A percentile compares a stretch with the other conserved stretches of the same genome.
These are phyloP conservation scores for Agrocybe praecox DNA, from an alignment of 768 basidiomycete genomes.

Conservation along the genomic window DNA sequence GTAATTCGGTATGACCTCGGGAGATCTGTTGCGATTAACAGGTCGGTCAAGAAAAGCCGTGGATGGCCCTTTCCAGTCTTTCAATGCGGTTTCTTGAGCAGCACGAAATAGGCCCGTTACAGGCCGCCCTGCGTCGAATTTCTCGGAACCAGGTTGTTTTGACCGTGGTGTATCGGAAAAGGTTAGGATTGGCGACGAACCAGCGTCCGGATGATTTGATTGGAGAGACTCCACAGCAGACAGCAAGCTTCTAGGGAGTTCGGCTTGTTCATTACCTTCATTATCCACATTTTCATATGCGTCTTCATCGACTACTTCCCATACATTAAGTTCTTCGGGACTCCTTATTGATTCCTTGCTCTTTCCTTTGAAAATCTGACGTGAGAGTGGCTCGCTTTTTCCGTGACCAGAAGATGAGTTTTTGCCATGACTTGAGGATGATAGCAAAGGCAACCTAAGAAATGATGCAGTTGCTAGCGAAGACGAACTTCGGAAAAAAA, in stretches of 20 bases:
- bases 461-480: conserved; percentile 45
- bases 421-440: conserved; percentile 25
- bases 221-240: conserved; percentile 25
- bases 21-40: conserved; percentile 11
- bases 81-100: conserved; percentile 16
- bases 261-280: conserved; percentile 8
- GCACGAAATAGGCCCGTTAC: neutral
- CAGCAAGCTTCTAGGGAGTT: conserved; percentile 27
- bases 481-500: conserved; percentile 48
- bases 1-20: conserved; percentile 6
- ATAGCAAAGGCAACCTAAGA: conserved; percentile 28
- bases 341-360: conserved; percentile 31
- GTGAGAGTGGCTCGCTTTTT: conserved; percentile 35
- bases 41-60: conserved; percentile 26
- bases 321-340: conserved; percentile 38
- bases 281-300: conserved; percentile 11
- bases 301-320: conserved; percentile 44
- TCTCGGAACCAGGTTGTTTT: conserved; percentile 7
- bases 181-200: conserved; percentile 29
- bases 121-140: neutral
- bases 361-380: conserved; percentile 44
- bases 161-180: conserved; percentile 12
- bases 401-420: conserved; percentile 13
- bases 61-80: conserved; percentile 29
- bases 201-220: conserved; percentile 7